Evolutionary conservation across 306 rosid species (phyloP).

Genomic region (Alnus rubra): DNA sequence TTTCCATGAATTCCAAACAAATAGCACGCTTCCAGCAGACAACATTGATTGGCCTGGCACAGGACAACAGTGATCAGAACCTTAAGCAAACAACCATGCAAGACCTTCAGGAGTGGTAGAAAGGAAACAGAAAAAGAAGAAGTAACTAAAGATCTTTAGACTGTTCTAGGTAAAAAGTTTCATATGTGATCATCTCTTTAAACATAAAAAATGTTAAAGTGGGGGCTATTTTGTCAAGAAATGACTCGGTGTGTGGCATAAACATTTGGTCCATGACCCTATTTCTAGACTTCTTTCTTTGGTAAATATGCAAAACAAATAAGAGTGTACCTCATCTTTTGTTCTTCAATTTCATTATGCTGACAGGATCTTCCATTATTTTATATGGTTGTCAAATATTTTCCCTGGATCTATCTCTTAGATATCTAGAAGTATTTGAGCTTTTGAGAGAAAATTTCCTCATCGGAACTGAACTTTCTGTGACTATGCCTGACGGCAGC

Average conservation of each 20-base stretch:
- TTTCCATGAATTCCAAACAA: conserved; percentile 97
- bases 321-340: background rate
- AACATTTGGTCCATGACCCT: too few species aligned
- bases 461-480: background rate
- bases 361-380: background rate
- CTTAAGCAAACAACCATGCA: conserved; percentile 48
- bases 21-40: conserved; percentile 99
- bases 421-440: background rate
- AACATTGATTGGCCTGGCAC: conserved; percentile 92
- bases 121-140: conserved; percentile 37
- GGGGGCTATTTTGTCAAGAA: background rate
- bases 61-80: conserved; percentile 60
- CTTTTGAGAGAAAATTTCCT: background rate
- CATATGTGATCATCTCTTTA: background rate
- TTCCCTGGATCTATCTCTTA: background rate
- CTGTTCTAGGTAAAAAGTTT: background rate
- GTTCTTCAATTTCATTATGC: background rate
- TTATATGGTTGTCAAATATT: background rate
- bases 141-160: conserved; percentile 28
- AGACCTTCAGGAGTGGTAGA: conserved; percentile 47
- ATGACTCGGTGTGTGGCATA: background rate
- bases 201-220: background rate
- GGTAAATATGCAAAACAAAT: background rate
- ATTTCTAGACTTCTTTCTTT: background rate
- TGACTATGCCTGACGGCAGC: background rate